Conservation (phyloP, 148 eudicot genomes). For the Linanthus parryae region DNA sequence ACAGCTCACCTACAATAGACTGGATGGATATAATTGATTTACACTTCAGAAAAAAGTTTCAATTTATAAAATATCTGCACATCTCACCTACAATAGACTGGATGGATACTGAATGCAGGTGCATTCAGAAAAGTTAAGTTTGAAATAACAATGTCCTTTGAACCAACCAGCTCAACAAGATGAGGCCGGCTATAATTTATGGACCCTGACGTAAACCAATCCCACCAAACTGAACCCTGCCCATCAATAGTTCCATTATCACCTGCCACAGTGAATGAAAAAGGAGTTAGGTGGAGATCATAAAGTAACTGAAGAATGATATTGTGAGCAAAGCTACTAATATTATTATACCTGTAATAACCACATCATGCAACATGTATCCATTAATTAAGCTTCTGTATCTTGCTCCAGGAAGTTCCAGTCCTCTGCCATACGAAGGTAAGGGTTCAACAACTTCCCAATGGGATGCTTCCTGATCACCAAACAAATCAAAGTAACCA, state of each 20-base stretch:
- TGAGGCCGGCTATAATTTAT: slow-evolving; percentile 51
- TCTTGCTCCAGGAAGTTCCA: slow-evolving; percentile 36
- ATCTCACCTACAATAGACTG: slow-evolving; percentile 50
- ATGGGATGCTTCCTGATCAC: slow-evolving; percentile 31
- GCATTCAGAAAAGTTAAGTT: slow-evolving; percentile 47
- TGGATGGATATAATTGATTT: slow-evolving; percentile 40
- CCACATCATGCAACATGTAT: slow-evolving; percentile 35
- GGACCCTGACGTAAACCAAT: slow-evolving; percentile 24
- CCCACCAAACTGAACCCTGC: slow-evolving; percentile 60
- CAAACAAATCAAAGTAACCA: not conserved
- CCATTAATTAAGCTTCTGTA: slow-evolving; percentile 47
- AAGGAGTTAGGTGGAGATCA: not conserved
- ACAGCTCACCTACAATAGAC: slow-evolving; percentile 46
- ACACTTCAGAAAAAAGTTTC: not conserved
- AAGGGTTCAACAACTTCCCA: slow-evolving; percentile 39
- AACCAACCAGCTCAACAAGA: slow-evolving; percentile 42
- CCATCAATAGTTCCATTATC: slow-evolving; percentile 54
- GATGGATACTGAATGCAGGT: slow-evolving; percentile 39
- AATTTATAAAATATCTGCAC: not conserved
- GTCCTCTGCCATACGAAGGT: slow-evolving; percentile 51
- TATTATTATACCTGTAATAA: slow-evolving; percentile 34
- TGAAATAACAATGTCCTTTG: slow-evolving; percentile 36
- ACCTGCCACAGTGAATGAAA: slow-evolving; percentile 20
- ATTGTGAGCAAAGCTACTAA: too few species aligned
- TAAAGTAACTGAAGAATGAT: not conserved